Conservation (phyloP, 257 asterid genomes). For the Nicotiana otophora region DNA sequence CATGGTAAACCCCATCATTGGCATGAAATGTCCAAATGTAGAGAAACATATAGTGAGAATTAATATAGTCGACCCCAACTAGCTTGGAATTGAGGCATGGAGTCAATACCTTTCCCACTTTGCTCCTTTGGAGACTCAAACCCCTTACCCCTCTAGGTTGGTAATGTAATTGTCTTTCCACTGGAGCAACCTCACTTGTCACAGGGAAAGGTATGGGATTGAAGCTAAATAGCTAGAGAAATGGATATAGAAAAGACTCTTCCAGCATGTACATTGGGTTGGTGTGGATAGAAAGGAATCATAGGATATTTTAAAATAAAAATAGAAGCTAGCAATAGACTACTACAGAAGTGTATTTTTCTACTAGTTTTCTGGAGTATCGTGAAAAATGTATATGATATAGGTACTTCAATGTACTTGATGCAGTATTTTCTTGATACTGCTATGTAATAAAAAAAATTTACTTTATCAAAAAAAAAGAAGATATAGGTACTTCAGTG, state of each 20-base stretch:
- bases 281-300: neutral
- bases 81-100: neutral
- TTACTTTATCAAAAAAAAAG: no score
- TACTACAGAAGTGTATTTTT: neutral
- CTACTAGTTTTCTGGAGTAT: neutral
- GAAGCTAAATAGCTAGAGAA: neutral
- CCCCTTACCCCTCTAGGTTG: neutral
- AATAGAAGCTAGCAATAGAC: neutral
- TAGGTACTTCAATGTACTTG: neutral
- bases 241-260: neutral
- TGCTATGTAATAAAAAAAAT: no score
- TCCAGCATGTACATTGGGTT: neutral
- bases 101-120: neutral
- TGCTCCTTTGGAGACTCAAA: neutral
- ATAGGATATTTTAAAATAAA: neutral
- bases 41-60: neutral
- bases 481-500: neutral
- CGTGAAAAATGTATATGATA: neutral
- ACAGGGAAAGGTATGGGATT: neutral
- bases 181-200: neutral
- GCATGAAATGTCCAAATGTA: neutral
- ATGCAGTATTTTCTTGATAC: no score
- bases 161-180: neutral
- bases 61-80: neutral
- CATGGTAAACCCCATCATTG: neutral